Evolutionary conservation across 495 filamentous ascomycete species (phyloP), one percentile per base, ranked within the genome.

Genomic region (Amniculicola lignicola): DNA sequence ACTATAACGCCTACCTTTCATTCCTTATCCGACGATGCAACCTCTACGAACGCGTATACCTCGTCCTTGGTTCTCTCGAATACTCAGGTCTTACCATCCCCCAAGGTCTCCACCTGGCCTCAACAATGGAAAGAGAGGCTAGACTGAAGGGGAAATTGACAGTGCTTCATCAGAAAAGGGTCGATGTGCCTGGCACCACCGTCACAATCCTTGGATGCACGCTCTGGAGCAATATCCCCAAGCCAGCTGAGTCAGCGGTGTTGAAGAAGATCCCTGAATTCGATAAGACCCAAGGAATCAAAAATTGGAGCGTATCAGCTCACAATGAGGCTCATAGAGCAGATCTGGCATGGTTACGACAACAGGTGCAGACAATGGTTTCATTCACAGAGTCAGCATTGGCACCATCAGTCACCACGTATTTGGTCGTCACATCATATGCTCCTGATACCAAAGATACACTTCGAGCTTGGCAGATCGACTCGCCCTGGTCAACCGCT

Each of bases 61-160:
- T 82, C 1, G 69, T 82, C 0, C 73, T 79, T 9, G 82, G 82
- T 0, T 82, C 81, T 51, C 79, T 83, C 54, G 80, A 83, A 57
- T 82, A 83, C 68, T 80, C 81, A 61, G 72, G 74, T 33, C 47
- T 67, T 0, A 62, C 67, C 7, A 71, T 70, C 31, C 48, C 53
- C 2, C 57, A 64, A 12, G 78, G 70, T 6, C 51, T 83, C 1
- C 56, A 67, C 28, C 67, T 64, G 0, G 81, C 80, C 1, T 61
- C 46, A 38, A 54, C 66, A 5, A 70, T 83, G 15, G 66, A 75
- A 51, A 45, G 63, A 10, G 79, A 83, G 59, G 67, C 70, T 9
- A 67, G 18, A 10, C 59, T 83, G 1, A 64, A 70, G 3, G 69
- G 70, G 4, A 70, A 71, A 12, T 62, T 84, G 0, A 55, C 78